Conservation (phyloP, 176 grass and related monocot genomes). For the Poa pratensis region DNA sequence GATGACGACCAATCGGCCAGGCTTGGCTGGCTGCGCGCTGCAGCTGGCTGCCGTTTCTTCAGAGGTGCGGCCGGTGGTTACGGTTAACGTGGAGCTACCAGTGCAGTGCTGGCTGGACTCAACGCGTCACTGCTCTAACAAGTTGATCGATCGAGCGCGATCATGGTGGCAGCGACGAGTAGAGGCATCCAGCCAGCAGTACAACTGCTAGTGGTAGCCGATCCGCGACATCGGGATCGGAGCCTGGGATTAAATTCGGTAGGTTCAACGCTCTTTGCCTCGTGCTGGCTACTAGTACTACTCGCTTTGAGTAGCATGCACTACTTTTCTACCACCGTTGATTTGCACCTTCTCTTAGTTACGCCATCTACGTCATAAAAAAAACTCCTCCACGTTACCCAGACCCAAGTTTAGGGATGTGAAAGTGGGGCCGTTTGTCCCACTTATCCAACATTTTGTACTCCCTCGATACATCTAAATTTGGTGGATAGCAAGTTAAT, state of each 20-base stretch:
- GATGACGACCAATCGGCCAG: background rate
- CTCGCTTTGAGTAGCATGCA: constrained; percentile 5
- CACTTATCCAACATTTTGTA: too few species aligned
- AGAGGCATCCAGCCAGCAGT: background rate
- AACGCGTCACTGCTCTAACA: too few species aligned
- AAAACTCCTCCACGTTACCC: too few species aligned
- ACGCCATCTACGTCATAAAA: background rate
- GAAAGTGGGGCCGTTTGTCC: too few species aligned
- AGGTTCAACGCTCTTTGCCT: background rate
- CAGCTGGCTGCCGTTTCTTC: background rate
- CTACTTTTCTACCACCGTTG: background rate
- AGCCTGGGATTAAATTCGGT: constrained; percentile 11
- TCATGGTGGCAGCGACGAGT: background rate
- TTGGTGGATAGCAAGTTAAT: too few species aligned
- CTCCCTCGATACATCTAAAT: too few species aligned
- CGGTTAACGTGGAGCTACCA: constrained; percentile 8
- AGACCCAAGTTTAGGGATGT: too few species aligned
- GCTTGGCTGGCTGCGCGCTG: background rate
- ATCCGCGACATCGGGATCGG: constrained; percentile 29
- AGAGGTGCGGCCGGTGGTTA: background rate
- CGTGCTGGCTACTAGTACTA: background rate
- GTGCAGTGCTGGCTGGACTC: too few species aligned
- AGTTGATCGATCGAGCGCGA: background rate
- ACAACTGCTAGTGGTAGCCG: background rate
- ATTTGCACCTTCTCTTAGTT: background rate